Conservation (phyloP, 164 flowering plant genomes). For the Piper betle region DNA sequence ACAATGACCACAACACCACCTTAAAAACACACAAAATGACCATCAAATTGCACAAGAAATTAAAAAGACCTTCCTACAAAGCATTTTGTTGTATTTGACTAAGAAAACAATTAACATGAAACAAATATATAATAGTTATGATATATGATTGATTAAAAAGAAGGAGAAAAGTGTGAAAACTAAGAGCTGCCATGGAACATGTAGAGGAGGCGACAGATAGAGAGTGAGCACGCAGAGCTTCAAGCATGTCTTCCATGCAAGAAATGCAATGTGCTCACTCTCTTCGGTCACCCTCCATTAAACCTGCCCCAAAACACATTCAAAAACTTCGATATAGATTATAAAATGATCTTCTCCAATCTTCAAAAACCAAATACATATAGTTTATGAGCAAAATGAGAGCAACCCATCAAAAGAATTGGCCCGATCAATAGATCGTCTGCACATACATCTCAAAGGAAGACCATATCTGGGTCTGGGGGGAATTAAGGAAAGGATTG, state of each 20-base stretch:
- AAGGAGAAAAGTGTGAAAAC: neutral
- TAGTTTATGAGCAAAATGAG: neutral
- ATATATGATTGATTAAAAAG: too few species aligned
- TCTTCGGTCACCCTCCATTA: constrained; percentile 8
- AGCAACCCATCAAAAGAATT: neutral
- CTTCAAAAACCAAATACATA: too few species aligned
- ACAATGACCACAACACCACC: too few species aligned
- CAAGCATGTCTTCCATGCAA: constrained; percentile 43
- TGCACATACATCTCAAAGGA: neutral
- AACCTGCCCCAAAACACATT: neutral
- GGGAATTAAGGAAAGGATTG: neutral
- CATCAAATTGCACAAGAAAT: too few species aligned
- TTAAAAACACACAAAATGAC: too few species aligned
- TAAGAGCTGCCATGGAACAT: neutral
- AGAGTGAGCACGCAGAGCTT: constrained; percentile 57
- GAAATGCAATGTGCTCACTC: constrained; percentile 18
- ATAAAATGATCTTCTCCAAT: neutral
- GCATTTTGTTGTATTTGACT: too few species aligned
- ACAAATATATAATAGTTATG: too few species aligned
- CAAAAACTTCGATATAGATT: neutral
- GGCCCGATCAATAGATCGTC: neutral
- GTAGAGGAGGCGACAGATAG: constrained; percentile 35
- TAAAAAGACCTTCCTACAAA: too few species aligned
- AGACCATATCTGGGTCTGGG: neutral
- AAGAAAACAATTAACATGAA: too few species aligned